A percentile compares a stretch with the other conserved stretches of the same genome.
Conservation (phyloP, 73 alveolate genomes). For the Diophrys sp. region DNA sequence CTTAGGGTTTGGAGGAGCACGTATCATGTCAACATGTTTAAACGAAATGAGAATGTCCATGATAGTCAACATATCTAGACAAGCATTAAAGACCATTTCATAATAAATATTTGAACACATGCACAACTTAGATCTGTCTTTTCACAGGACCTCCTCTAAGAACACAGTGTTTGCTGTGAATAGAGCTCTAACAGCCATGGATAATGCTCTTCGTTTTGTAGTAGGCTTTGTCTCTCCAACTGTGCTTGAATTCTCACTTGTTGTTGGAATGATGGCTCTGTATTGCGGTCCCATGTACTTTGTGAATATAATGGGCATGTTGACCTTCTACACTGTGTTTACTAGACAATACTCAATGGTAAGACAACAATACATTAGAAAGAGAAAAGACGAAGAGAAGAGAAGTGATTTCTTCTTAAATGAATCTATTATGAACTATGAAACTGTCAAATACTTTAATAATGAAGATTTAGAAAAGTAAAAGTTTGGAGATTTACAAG, state of each 20-base stretch:
- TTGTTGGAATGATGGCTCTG: constrained; percentile 52
- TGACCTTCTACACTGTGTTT: constrained; percentile 57
- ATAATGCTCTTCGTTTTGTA: constrained; percentile 47
- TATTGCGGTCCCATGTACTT: constrained; percentile 68
- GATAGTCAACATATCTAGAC: constrained; percentile 37
- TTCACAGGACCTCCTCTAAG: constrained; percentile 57
- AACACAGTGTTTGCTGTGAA: constrained; percentile 66
- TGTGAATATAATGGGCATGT: constrained; percentile 50
- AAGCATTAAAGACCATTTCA: constrained; percentile 43
- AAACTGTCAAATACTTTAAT: constrained; percentile 78
- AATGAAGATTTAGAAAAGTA: constrained; percentile 70
- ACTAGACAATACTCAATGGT: constrained; percentile 51
- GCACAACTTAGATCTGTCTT: constrained; percentile 62
- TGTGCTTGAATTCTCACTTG: constrained; percentile 54
- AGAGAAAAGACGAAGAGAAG: constrained; percentile 63
- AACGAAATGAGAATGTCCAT: constrained; percentile 49
- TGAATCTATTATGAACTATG: constrained; percentile 72
- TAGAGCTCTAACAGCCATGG: constrained; percentile 60
- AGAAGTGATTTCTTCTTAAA: constrained; percentile 69
- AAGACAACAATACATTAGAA: constrained; percentile 62
- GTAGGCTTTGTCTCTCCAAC: constrained; percentile 57
- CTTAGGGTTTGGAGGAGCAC: constrained; percentile 44
- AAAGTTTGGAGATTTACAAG: constrained; percentile 49
- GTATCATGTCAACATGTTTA: constrained; percentile 38
- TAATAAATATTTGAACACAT: constrained; percentile 36